A percentile compares a stretch with the other conserved stretches of the same genome.
These are phyloP conservation scores for Mycena amicta DNA, from an alignment of 768 basidiomycete genomes.

Conservation along the genomic window DNA sequence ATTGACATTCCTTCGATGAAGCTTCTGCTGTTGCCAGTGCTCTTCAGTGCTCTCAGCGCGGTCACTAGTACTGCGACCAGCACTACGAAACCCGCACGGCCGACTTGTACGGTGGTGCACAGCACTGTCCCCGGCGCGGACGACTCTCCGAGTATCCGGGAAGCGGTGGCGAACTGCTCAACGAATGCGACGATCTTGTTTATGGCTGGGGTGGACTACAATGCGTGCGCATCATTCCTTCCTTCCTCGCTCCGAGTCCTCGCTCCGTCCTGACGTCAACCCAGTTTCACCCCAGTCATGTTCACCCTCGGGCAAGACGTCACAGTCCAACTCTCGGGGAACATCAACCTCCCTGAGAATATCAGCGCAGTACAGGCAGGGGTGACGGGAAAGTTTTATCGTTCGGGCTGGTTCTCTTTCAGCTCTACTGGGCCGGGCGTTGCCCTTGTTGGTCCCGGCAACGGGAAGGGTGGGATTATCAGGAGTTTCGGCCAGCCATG, in stretches of 20 bases:
- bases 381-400: conserved; percentile 15
- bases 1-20: no score
- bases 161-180: conserved; percentile 13
- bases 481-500: conserved; percentile 19
- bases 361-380: conserved; percentile 20
- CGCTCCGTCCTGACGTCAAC: background rate
- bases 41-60: no score
- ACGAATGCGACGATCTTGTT: conserved; percentile 21
- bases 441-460: conserved; percentile 10
- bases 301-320: conserved; percentile 19
- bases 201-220: conserved; percentile 12
- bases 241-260: background rate
- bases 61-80: no score
- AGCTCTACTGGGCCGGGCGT: conserved; percentile 18
- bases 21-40: no score
- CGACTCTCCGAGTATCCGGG: conserved; percentile 17
- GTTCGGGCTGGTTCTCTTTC: conserved; percentile 16
- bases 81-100: conserved; percentile 4
- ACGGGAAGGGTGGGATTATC: conserved; percentile 18
- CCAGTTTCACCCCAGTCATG: conserved; percentile 17
- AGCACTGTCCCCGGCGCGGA: conserved; percentile 6
- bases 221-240: conserved; percentile 2
- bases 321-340: conserved; percentile 15
- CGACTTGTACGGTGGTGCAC: conserved; percentile 19
- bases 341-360: conserved; percentile 19